phyloP scores from a whole-genome alignment of 2,329 filamentous ascomycete species.

The Elsinoe ampelina region DNA sequence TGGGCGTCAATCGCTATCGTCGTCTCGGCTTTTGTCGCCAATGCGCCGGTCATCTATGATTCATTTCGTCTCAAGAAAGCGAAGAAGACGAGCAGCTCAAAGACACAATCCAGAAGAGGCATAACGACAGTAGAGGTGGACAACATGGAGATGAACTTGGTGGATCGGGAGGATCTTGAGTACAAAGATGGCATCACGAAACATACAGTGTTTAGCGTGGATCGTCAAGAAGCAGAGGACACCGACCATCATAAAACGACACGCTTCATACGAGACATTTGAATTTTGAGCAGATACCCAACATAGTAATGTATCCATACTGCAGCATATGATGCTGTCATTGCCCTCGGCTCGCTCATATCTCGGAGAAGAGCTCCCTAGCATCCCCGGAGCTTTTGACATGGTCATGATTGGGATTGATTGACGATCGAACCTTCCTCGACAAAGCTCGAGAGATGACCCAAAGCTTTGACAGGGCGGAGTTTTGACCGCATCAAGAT shows the following conservation, averaged over 20 bases:
- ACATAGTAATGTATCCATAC: neutral
- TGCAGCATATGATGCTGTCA: too few relatives aligned
- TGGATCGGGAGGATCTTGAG: neutral
- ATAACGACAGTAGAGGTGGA: neutral
- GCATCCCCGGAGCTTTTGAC: too few relatives aligned
- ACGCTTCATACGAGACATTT: neutral
- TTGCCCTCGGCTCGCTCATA: too few relatives aligned
- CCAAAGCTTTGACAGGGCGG: too few relatives aligned
- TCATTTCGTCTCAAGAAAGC: neutral
- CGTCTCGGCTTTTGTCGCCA: conserved; percentile 18
- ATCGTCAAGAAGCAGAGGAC: neutral
- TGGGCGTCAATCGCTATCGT: conserved; percentile 18
- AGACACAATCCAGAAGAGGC: neutral
- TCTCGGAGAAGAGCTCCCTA: too few relatives aligned
- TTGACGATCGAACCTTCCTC: too few relatives aligned
- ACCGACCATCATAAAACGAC: neutral
- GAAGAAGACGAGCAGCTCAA: neutral
- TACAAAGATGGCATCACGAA: neutral
- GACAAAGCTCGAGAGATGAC: too few relatives aligned
- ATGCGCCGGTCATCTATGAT: conserved; percentile 17
- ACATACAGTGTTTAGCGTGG: neutral
- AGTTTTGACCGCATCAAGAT: too few relatives aligned
- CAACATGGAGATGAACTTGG: conserved; percentile 2
- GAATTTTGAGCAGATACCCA: too few relatives aligned
- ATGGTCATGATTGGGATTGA: too few relatives aligned